phyloP scores from a whole-genome alignment of 2,329 filamentous ascomycete genomes.

The Pestalotiopsis sp. region DNA sequence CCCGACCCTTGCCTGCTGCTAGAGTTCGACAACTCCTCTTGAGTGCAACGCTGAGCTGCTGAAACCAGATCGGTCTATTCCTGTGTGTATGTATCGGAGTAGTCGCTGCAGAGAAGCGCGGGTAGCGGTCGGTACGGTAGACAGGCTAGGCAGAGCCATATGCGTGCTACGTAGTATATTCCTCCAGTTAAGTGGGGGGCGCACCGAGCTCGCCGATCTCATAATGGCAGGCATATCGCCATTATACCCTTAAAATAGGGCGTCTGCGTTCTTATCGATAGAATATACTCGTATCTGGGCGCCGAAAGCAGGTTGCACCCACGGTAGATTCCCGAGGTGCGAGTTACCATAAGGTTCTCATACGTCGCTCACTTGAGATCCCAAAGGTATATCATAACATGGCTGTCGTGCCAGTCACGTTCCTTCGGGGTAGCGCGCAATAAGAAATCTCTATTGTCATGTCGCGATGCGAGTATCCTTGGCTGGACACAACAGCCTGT shows the following conservation, averaged over 20 bases:
- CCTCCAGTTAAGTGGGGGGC: neutral
- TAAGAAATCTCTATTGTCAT: neutral
- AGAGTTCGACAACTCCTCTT: slow-evolving; percentile 27
- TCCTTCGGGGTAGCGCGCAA: too few relatives aligned
- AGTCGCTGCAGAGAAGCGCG: slow-evolving; percentile 28
- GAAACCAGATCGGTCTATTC: slow-evolving; percentile 33
- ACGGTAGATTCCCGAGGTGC: neutral
- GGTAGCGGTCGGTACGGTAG: slow-evolving; percentile 34
- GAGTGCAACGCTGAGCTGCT: slow-evolving; percentile 30
- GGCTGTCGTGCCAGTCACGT: too few relatives aligned
- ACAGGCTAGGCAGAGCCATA: slow-evolving; percentile 22
- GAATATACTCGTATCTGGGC: neutral
- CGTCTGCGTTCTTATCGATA: neutral
- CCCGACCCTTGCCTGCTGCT: slow-evolving; percentile 16
- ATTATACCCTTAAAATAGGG: neutral
- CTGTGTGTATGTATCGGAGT: slow-evolving; percentile 21
- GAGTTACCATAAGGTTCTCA: neutral
- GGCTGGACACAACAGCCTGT: neutral
- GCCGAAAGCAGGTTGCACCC: neutral
- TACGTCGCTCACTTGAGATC: too few relatives aligned
- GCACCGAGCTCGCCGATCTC: neutral
- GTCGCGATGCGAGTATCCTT: neutral
- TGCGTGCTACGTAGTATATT: slow-evolving; percentile 21
- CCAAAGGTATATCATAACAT: too few relatives aligned
- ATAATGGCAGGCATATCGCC: slow-evolving; percentile 1